Evolutionary conservation across 345 rosid genomes (phyloP).

Genomic region (Eucalyptus albens): DNA sequence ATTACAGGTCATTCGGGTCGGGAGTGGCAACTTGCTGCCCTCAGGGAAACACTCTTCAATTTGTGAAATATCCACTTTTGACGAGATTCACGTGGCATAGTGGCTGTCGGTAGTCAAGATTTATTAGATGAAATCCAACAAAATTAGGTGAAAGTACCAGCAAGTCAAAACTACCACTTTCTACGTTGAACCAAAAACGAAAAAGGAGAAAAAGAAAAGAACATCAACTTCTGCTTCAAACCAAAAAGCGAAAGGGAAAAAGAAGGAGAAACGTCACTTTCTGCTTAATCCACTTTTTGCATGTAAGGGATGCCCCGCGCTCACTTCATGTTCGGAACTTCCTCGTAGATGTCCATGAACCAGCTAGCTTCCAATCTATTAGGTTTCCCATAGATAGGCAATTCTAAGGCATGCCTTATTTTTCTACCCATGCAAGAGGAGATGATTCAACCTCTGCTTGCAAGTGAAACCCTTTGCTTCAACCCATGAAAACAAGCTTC

Average conservation of each 20-base stretch:
- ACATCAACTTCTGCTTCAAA: neutral
- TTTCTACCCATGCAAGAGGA: neutral
- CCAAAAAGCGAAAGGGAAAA: neutral
- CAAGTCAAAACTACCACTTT: neutral
- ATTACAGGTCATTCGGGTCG: neutral
- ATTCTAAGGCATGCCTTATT: neutral
- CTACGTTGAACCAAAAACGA: neutral
- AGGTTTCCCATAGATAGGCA: neutral
- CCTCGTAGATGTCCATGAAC: neutral
- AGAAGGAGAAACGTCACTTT: neutral
- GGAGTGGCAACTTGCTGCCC: neutral
- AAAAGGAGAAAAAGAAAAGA: neutral
- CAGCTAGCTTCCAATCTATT: neutral
- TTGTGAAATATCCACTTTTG: neutral
- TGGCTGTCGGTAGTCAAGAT: neutral
- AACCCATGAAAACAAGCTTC: conserved; percentile 3
- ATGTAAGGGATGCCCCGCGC: neutral
- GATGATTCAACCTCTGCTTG: neutral
- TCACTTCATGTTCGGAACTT: neutral
- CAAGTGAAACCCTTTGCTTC: neutral
- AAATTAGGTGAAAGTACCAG: neutral
- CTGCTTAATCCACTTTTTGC: neutral
- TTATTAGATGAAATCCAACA: neutral
- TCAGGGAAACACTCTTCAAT: neutral
- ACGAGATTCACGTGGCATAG: neutral